Percentiles rank a stretch among this genome's conserved stretches.
phyloP scores from a whole-genome alignment of 23 red algal species.

The Cyanidiococcus yangmingshanensis region DNA sequence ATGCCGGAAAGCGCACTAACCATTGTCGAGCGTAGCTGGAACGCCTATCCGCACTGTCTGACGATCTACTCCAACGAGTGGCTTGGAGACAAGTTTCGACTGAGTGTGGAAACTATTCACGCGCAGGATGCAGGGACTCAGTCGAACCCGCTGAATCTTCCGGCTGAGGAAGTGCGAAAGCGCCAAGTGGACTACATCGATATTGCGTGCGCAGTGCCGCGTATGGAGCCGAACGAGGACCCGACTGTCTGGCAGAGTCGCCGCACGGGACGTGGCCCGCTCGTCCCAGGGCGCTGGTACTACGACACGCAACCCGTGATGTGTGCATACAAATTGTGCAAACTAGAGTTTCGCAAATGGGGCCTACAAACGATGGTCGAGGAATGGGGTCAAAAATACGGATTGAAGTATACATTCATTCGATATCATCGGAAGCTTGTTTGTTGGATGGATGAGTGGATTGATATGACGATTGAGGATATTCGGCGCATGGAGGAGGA shows the following conservation, averaged over 20 bases:
- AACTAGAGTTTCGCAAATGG: conserved; percentile 61
- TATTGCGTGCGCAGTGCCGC: conserved; percentile 53
- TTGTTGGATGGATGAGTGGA: conserved; percentile 91
- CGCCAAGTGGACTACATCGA: conserved; percentile 94
- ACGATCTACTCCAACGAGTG: conserved; percentile 53
- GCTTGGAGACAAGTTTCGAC: conserved; percentile 49
- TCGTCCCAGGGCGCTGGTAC: conserved; percentile 37
- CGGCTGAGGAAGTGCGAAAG: conserved; percentile 40
- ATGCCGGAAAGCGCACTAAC: conserved; percentile 43
- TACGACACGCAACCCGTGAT: conserved; percentile 59
- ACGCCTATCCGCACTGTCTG: conserved; percentile 54
- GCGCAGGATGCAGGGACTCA: conserved; percentile 37
- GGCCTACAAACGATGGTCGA: conserved; percentile 68
- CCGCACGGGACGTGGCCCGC: conserved; percentile 57
- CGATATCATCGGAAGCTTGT: conserved; percentile 59
- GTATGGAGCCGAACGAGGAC: conserved; percentile 46
- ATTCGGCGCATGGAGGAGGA: conserved; percentile 76
- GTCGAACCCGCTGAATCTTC: conserved; percentile 52
- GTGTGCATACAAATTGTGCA: conserved; percentile 66
- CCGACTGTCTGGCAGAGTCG: conserved; percentile 40
- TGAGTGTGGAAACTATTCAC: conserved; percentile 65
- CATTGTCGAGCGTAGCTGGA: conserved; percentile 59
- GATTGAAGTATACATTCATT: conserved; percentile 53
- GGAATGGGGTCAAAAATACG: conserved; percentile 75
- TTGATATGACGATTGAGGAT: conserved; percentile 53